Evolutionary conservation across 352 stramenopile genomes (phyloP).

Genomic region (Hyaloperonospora brassicae): DNA sequence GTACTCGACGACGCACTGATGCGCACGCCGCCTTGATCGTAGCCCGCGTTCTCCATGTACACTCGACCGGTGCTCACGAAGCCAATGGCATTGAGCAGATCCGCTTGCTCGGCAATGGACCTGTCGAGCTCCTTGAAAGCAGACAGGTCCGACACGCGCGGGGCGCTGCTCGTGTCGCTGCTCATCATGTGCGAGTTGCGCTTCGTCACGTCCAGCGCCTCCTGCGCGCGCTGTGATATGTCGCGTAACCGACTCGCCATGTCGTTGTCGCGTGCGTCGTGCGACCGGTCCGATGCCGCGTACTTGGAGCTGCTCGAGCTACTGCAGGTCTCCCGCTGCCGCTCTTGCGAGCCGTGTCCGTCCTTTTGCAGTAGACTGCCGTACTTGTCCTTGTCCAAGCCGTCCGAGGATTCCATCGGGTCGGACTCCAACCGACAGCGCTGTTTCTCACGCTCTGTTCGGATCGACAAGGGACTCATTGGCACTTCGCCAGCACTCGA

Average conservation of each 20-base stretch:
- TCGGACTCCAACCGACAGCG: slow-evolving; percentile 53
- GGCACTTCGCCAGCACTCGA: slow-evolving; percentile 43
- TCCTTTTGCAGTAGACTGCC: slow-evolving; percentile 32
- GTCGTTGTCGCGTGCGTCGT: slow-evolving; percentile 40
- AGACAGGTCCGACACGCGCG: slow-evolving; percentile 49
- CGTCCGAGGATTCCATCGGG: slow-evolving; percentile 58
- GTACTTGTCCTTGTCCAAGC: slow-evolving; percentile 41
- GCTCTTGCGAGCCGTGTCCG: slow-evolving; percentile 24
- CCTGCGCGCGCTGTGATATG: slow-evolving; percentile 55
- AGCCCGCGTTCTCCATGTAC: slow-evolving; percentile 60
- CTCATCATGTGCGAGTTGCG: slow-evolving; percentile 76
- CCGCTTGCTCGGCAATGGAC: slow-evolving; percentile 64
- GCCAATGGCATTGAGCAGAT: slow-evolving; percentile 68
- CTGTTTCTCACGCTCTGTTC: slow-evolving; percentile 29
- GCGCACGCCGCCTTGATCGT: slow-evolving; percentile 47
- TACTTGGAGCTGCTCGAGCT: slow-evolving; percentile 25
- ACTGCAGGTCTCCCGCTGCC: slow-evolving; percentile 16
- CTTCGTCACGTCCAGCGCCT: slow-evolving; percentile 53
- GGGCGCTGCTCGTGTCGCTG: slow-evolving; percentile 61
- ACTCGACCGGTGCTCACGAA: slow-evolving; percentile 65
- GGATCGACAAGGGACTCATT: slow-evolving; percentile 50
- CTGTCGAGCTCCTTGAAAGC: slow-evolving; percentile 63
- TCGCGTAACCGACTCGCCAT: slow-evolving; percentile 50
- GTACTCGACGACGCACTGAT: slow-evolving; percentile 48
- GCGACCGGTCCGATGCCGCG: slow-evolving; percentile 17